Conservation (phyloP, 345 rosid genomes). For the Boechera stricta region DNA sequence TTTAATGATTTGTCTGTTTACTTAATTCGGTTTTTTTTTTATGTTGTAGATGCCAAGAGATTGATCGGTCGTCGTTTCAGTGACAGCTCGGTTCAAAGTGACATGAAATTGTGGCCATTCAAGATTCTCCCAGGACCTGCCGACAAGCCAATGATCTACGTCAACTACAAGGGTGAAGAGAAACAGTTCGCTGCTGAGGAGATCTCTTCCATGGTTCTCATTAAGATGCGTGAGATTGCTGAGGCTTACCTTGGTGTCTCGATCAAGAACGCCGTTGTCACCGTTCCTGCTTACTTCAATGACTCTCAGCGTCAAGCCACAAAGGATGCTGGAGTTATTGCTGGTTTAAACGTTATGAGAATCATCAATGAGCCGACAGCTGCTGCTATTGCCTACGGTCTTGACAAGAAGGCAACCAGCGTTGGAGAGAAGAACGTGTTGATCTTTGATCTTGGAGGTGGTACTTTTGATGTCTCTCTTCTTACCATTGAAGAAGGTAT, state of each 20-base stretch:
- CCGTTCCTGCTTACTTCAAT: slow-evolving; percentile 80
- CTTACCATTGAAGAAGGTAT: slow-evolving; percentile 81
- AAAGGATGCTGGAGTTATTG: slow-evolving; percentile 80
- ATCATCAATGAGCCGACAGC: slow-evolving; percentile 83
- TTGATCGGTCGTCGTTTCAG: slow-evolving; percentile 74
- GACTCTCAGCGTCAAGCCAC: slow-evolving; percentile 89
- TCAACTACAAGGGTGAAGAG: slow-evolving; percentile 72
- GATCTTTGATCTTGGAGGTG: slow-evolving; percentile 85
- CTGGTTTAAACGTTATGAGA: slow-evolving; percentile 76
- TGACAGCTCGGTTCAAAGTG: slow-evolving; percentile 72
- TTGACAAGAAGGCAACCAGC: slow-evolving; percentile 78
- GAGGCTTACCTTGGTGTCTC: slow-evolving; percentile 78
- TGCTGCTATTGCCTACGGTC: slow-evolving; percentile 85
- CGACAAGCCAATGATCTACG: slow-evolving; percentile 76
- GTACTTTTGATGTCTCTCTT: slow-evolving; percentile 84
- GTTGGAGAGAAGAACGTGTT: slow-evolving; percentile 79
- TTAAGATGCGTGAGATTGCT: slow-evolving; percentile 82
- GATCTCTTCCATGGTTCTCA: slow-evolving; percentile 80
- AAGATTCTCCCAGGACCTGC: slow-evolving; percentile 70
- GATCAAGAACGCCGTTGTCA: slow-evolving; percentile 74
- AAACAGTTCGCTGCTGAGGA: slow-evolving; percentile 75
- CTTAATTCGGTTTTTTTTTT: background rate
- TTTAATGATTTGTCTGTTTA: background rate
- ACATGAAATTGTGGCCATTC: slow-evolving; percentile 77
- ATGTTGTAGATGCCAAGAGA: slow-evolving; percentile 65